phyloP scores from a whole-genome alignment of 306 rosid genomes.

The Glycyrrhiza uralensis region DNA sequence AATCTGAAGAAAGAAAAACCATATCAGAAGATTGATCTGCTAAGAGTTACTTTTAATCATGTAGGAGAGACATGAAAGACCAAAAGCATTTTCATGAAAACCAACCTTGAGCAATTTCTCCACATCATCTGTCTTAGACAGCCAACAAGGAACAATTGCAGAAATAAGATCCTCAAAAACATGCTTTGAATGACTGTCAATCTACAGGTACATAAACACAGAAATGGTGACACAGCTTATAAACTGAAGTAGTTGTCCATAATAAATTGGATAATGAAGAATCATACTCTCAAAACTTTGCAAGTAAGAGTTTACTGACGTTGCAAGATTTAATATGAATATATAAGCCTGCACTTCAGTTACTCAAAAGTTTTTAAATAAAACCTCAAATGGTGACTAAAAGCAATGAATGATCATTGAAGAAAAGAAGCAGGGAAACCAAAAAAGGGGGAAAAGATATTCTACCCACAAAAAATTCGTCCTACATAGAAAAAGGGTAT shows the following conservation, averaged over 20 bases:
- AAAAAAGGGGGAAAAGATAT: not conserved
- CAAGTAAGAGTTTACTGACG: not conserved
- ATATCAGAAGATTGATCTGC: slow-evolving; percentile 22
- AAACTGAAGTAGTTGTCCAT: not conserved
- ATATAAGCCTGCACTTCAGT: not conserved
- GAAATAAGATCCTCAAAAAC: slow-evolving; percentile 84
- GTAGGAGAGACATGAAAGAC: not conserved
- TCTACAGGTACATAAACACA: slow-evolving; percentile 40
- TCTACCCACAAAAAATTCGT: too few species aligned
- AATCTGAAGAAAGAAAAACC: slow-evolving; percentile 43
- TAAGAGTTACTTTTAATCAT: slow-evolving; percentile 2
- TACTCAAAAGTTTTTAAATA: slow-evolving; percentile 3
- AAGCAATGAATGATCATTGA: not conserved
- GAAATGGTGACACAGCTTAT: not conserved
- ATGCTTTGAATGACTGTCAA: slow-evolving; percentile 70
- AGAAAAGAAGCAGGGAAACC: not conserved
- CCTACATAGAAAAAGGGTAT: not conserved
- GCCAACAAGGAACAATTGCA: slow-evolving; percentile 89
- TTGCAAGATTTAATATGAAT: not conserved
- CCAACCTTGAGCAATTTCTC: slow-evolving; percentile 70
- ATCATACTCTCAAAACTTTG: not conserved
- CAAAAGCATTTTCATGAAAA: slow-evolving; percentile 12
- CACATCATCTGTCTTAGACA: slow-evolving; percentile 60
- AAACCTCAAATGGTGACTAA: not conserved
- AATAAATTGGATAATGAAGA: not conserved